Percentiles rank a stretch among this genome's conserved stretches.
phyloP scores from a whole-genome alignment of 2,329 filamentous ascomycete genomes.

The Grosmannia huntii region DNA sequence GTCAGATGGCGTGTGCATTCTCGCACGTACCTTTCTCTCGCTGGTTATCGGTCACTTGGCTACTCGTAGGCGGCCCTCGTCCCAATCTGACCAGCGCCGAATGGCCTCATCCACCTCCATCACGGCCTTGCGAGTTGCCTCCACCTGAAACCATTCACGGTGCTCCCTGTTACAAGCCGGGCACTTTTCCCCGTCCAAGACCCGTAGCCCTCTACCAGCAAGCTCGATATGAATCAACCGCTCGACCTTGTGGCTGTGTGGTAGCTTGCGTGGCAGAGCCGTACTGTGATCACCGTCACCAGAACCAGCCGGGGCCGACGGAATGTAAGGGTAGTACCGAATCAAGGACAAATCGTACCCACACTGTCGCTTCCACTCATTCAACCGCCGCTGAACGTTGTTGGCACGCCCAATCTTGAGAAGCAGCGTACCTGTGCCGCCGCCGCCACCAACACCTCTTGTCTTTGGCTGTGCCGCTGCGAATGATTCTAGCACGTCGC shows the following conservation, averaged over 20 bases:
- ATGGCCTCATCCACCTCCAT: constrained; percentile 53
- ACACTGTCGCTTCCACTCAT: constrained; percentile 89
- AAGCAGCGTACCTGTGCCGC: constrained; percentile 21
- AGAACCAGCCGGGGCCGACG: constrained; percentile 24
- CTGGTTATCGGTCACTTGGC: not conserved
- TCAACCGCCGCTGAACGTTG: constrained; percentile 83
- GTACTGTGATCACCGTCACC: not conserved
- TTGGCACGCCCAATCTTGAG: constrained; percentile 55
- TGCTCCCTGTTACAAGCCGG: constrained; percentile 72
- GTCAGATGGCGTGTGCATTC: not conserved
- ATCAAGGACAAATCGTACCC: constrained; percentile 79
- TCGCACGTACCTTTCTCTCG: not conserved
- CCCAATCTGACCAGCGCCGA: constrained; percentile 75
- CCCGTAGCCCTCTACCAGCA: constrained; percentile 42
- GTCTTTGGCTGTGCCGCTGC: constrained; percentile 18
- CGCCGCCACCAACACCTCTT: not conserved
- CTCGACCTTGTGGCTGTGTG: constrained; percentile 79
- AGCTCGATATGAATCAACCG: constrained; percentile 83
- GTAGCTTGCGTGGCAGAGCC: constrained; percentile 52
- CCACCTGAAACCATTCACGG: constrained; percentile 89
- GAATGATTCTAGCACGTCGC: constrained; percentile 42
- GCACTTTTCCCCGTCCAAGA: constrained; percentile 47
- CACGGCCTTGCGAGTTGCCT: constrained; percentile 58
- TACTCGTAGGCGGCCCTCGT: constrained; percentile 30
- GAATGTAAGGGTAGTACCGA: constrained; percentile 78